Evolutionary conservation across 768 basidiomycete genomes (phyloP).

Genomic region (Porpolomopsis calyptriformis): DNA sequence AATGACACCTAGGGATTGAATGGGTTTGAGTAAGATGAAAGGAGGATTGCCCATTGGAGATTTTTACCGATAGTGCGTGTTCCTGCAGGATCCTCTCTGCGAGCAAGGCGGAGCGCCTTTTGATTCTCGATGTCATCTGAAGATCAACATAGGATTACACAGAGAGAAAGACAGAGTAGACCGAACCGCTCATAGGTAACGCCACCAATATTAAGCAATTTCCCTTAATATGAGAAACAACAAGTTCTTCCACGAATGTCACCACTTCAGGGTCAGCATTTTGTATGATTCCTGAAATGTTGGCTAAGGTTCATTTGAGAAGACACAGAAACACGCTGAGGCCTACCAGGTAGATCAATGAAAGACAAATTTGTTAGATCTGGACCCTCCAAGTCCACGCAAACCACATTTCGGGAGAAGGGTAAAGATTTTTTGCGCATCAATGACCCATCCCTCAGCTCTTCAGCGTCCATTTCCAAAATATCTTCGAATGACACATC

Average conservation of each 20-base stretch:
- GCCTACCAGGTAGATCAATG: slow-evolving; percentile 33
- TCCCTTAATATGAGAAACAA: slow-evolving; percentile 36
- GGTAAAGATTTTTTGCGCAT: slow-evolving; percentile 6
- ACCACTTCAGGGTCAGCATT: slow-evolving; percentile 34
- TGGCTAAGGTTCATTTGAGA: not conserved
- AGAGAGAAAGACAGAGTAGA: too few relatives aligned
- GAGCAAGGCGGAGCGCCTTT: slow-evolving; percentile 39
- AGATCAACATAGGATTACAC: slow-evolving; percentile 20
- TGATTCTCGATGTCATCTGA: slow-evolving; percentile 53
- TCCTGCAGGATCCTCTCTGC: slow-evolving; percentile 35
- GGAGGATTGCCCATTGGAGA: too few relatives aligned
- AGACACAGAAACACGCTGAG: too few relatives aligned
- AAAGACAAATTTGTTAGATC: slow-evolving; percentile 29
- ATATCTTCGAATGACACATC: not conserved
- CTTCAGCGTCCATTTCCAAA: not conserved
- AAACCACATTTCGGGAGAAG: slow-evolving; percentile 34
- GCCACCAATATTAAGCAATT: slow-evolving; percentile 46
- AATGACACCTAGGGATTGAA: slow-evolving; percentile 32
- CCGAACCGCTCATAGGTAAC: slow-evolving; percentile 45
- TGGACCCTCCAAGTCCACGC: slow-evolving; percentile 30
- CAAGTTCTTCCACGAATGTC: slow-evolving; percentile 38
- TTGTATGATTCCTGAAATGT: slow-evolving; percentile 36
- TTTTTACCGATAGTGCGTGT: slow-evolving; percentile 39
- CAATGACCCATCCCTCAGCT: slow-evolving; percentile 16
- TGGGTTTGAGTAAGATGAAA: not conserved